Conservation (phyloP, 441 rosid species). For the Bruguiera hainesii region DNA sequence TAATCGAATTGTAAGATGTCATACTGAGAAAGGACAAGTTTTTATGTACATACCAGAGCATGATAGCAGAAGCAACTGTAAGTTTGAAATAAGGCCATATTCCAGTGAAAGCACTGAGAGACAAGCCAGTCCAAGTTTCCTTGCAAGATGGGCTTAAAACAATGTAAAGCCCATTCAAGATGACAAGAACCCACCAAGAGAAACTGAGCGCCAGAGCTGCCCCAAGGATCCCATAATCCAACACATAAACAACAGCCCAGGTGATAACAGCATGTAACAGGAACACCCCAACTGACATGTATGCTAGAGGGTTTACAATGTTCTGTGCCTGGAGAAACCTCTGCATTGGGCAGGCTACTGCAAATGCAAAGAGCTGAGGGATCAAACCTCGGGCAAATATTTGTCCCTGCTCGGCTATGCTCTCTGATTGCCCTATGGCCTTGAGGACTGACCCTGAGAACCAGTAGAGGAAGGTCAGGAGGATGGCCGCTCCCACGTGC, state of each 20-base stretch:
- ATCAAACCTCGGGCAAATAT: constrained; percentile 75
- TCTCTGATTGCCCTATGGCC: constrained; percentile 58
- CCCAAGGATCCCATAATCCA: constrained; percentile 66
- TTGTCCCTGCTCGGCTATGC: constrained; percentile 64
- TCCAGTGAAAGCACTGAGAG: constrained; percentile 56
- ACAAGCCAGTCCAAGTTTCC: constrained; percentile 83
- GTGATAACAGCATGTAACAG: constrained; percentile 59
- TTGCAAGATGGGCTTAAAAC: constrained; percentile 67
- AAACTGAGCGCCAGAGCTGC: constrained; percentile 74
- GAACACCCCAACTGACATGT: constrained; percentile 72
- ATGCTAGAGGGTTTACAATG: constrained; percentile 88
- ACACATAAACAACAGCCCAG: constrained; percentile 55
- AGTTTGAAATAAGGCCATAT: constrained; percentile 95
- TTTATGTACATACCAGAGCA: constrained; percentile 62
- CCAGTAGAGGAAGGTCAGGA: constrained; percentile 76
- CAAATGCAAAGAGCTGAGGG: constrained; percentile 82
- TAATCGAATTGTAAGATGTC: too few relatives aligned
- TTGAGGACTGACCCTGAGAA: constrained; percentile 53
- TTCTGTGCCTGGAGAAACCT: constrained; percentile 96
- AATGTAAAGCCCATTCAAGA: constrained; percentile 52
- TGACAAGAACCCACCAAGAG: constrained; percentile 84
- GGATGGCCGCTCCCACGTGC: constrained; percentile 69
- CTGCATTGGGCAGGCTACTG: constrained; percentile 81
- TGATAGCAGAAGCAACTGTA: constrained; percentile 81
- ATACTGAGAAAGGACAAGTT: too few relatives aligned